phyloP scores from a whole-genome alignment of 345 rosid genomes.

The Brassica carinata region DNA sequence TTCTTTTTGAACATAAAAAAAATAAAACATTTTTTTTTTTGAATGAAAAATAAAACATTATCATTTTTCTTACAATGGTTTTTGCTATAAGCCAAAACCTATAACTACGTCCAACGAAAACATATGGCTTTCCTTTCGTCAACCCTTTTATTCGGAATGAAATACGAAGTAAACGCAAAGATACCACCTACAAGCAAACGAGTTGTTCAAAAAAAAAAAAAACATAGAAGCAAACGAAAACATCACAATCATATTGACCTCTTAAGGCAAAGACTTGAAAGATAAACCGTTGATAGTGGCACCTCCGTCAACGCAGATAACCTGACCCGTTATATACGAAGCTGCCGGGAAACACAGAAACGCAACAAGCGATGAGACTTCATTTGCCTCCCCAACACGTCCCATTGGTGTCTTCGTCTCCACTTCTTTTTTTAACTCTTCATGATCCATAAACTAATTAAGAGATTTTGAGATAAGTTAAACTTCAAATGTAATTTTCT shows the following conservation, averaged over 20 bases:
- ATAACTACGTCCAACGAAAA: too few species aligned
- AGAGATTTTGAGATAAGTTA: background rate
- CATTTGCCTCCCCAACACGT: constrained; percentile 6
- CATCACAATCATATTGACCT: background rate
- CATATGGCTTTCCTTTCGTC: background rate
- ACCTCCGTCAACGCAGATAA: constrained; percentile 15
- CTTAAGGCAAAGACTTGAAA: constrained; percentile 2
- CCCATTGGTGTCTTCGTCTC: background rate
- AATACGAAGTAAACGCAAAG: background rate
- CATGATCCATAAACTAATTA: background rate
- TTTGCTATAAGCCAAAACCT: too few species aligned
- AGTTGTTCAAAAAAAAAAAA: background rate
- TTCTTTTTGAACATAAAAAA: too few species aligned
- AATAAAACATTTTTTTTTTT: too few species aligned
- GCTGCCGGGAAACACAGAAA: constrained; percentile 9
- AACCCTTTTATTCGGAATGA: background rate
- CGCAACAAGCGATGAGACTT: constrained; percentile 8
- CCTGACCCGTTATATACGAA: constrained; percentile 1
- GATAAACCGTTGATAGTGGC: constrained; percentile 7
- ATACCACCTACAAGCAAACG: background rate
- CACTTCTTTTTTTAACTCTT: background rate
- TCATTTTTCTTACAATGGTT: background rate
- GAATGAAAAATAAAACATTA: background rate
- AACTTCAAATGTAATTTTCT: background rate
- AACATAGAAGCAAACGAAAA: background rate